Conservation (phyloP, 805 yeast genomes). For the Sugiyamaella valdiviana region DNA sequence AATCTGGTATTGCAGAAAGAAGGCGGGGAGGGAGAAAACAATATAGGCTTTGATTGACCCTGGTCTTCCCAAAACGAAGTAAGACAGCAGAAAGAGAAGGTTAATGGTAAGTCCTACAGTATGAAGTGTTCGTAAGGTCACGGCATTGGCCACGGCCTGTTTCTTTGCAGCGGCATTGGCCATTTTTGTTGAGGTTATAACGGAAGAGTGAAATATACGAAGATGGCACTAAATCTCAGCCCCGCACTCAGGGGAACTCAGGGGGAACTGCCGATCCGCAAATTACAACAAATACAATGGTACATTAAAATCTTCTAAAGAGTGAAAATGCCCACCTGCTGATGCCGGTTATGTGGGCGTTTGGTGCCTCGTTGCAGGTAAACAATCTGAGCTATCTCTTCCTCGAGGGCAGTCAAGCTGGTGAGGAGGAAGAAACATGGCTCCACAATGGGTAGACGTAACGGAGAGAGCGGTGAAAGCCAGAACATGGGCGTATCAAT, state of each 20-base stretch:
- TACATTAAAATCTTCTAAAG: too few relatives aligned
- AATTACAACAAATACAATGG: background rate
- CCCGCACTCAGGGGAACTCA: background rate
- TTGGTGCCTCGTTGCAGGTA: background rate
- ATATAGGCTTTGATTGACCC: constrained; percentile 39
- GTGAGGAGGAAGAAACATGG: constrained; percentile 47
- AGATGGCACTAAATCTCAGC: background rate
- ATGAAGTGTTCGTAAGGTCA: constrained; percentile 31
- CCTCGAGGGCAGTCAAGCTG: constrained; percentile 19
- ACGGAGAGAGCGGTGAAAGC: constrained; percentile 62
- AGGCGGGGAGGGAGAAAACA: constrained; percentile 38
- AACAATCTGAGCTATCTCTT: constrained; percentile 9
- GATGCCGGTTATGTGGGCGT: background rate
- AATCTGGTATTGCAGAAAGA: constrained; percentile 43
- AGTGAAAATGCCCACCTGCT: background rate
- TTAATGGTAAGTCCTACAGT: constrained; percentile 37
- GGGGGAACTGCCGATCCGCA: background rate
- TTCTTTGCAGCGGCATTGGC: constrained; percentile 42
- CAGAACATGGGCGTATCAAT: constrained; percentile 41
- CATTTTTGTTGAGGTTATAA: constrained; percentile 30
- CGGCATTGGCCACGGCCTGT: constrained; percentile 33
- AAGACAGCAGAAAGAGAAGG: constrained; percentile 34
- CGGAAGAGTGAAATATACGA: background rate
- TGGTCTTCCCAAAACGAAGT: constrained; percentile 42
- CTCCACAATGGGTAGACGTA: constrained; percentile 63